Evolutionary conservation across 768 basidiomycete species (phyloP).

Genomic region (Russula earlei): DNA sequence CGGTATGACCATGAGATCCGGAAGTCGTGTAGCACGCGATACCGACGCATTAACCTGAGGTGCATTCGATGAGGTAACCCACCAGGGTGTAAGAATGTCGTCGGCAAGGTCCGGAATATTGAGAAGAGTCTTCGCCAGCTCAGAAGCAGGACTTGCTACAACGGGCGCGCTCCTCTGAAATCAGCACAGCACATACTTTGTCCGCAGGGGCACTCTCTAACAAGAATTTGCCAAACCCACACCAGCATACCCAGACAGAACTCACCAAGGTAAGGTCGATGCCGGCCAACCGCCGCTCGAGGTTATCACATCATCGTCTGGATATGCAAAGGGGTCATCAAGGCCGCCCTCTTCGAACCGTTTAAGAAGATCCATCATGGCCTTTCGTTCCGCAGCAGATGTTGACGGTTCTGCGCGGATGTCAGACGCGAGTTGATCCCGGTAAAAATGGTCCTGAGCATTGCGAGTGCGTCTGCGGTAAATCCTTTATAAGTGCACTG

Average conservation of each 20-base stretch:
- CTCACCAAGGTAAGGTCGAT: conserved; percentile 63
- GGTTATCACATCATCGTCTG: conserved; percentile 31
- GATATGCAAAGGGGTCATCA: conserved; percentile 30
- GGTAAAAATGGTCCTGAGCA: conserved; percentile 82
- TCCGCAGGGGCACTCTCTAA: conserved; percentile 49
- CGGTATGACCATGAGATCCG: conserved; percentile 38
- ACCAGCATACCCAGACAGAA: not conserved
- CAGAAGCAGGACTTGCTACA: conserved; percentile 53
- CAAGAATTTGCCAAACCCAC: not conserved
- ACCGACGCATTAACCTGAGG: not conserved
- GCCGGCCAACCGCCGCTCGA: conserved; percentile 42
- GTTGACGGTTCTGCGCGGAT: conserved; percentile 49
- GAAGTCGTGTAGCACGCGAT: conserved; percentile 30
- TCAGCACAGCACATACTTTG: conserved; percentile 52
- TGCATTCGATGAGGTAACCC: conserved; percentile 29
- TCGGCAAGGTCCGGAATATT: conserved; percentile 44
- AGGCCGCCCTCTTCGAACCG: conserved; percentile 57
- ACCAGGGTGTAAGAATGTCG: conserved; percentile 60
- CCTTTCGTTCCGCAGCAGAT: conserved; percentile 44
- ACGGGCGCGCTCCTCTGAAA: conserved; percentile 45
- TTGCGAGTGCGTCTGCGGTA: conserved; percentile 45
- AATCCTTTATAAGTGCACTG: not conserved
- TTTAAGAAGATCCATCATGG: conserved; percentile 63
- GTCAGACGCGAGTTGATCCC: conserved; percentile 57
- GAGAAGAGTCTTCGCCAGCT: conserved; percentile 50